These are phyloP conservation scores for Pichia kluyveri DNA, from an alignment of 805 yeast species.

Conservation along the genomic window DNA sequence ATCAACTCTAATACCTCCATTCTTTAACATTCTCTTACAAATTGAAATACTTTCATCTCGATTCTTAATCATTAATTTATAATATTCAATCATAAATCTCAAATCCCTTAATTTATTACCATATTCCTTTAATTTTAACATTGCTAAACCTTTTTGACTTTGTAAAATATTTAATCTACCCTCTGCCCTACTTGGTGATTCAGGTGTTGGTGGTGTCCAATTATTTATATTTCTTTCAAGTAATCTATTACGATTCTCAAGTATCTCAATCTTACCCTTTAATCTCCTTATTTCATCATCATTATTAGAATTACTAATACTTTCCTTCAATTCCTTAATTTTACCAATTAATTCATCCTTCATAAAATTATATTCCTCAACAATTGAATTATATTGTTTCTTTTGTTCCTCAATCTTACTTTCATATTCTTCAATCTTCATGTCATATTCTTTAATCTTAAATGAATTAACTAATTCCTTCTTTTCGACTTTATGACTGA, in stretches of 20 bases:
- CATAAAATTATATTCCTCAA: conserved; percentile 24
- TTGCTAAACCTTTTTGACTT: conserved; percentile 36
- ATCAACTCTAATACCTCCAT: conserved; percentile 9
- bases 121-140: conserved; percentile 38
- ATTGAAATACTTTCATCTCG: conserved; percentile 6
- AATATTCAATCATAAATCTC: conserved; percentile 26
- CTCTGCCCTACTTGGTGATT: conserved; percentile 14
- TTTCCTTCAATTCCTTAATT: conserved; percentile 16
- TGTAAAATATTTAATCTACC: conserved; percentile 21
- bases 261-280: conserved; percentile 1
- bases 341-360: conserved; percentile 24
- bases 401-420: conserved; percentile 7
- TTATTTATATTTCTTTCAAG: conserved; percentile 10
- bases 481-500: neutral
- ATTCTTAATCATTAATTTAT: conserved; percentile 19
- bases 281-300: conserved; percentile 2
- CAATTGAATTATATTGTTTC: conserved; percentile 13
- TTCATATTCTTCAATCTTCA: conserved; percentile 13
- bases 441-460: conserved; percentile 2
- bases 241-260: conserved; percentile 2
- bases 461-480: neutral
- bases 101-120: conserved; percentile 28
- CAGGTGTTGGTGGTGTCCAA: conserved; percentile 17
- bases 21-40: conserved; percentile 15
- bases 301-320: conserved; percentile 6